Conservation (phyloP, 106 monocot genomes). For the Apostasia ramifera region DNA sequence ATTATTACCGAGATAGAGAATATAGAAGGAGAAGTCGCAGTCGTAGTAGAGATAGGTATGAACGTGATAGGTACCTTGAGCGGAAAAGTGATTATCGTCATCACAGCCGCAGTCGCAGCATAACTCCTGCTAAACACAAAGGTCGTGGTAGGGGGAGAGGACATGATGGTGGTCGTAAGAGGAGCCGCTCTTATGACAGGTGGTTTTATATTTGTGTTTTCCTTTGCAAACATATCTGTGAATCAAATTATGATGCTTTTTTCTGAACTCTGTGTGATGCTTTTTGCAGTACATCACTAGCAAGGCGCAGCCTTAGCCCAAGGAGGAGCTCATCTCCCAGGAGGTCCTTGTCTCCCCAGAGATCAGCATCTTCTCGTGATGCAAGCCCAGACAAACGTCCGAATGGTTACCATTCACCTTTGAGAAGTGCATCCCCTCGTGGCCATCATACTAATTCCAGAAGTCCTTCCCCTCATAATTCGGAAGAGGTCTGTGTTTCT, state of each 20-base stretch:
- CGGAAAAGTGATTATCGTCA: constrained; percentile 41
- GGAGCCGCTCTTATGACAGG: constrained; percentile 45
- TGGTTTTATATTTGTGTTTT: background rate
- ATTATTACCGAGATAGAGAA: constrained; percentile 10
- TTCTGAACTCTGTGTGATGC: constrained; percentile 1
- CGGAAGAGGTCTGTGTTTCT: constrained; percentile 24
- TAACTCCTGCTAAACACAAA: constrained; percentile 51
- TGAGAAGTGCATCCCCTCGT: constrained; percentile 38
- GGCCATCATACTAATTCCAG: constrained; percentile 22
- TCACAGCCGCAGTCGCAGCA: constrained; percentile 48
- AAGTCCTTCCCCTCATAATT: constrained; percentile 26
- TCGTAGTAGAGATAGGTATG: constrained; percentile 40
- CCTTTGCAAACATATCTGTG: background rate
- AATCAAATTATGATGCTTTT: background rate
- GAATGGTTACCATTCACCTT: constrained; percentile 16
- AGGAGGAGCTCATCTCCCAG: constrained; percentile 28
- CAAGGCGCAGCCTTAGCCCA: constrained; percentile 19
- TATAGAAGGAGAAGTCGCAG: constrained; percentile 43
- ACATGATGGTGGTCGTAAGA: constrained; percentile 21
- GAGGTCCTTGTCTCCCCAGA: background rate
- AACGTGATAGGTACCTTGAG: constrained; percentile 33
- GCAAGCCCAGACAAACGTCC: constrained; percentile 27
- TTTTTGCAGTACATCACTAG: constrained; percentile 23
- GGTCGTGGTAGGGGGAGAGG: constrained; percentile 31
- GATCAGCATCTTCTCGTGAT: constrained; percentile 8